A percentile compares a stretch with the other conserved stretches of the same genome.
These are phyloP conservation scores for Pseudonitzschia delicatissima DNA, from an alignment of 108 stramenopile species.

Conservation along the genomic window DNA sequence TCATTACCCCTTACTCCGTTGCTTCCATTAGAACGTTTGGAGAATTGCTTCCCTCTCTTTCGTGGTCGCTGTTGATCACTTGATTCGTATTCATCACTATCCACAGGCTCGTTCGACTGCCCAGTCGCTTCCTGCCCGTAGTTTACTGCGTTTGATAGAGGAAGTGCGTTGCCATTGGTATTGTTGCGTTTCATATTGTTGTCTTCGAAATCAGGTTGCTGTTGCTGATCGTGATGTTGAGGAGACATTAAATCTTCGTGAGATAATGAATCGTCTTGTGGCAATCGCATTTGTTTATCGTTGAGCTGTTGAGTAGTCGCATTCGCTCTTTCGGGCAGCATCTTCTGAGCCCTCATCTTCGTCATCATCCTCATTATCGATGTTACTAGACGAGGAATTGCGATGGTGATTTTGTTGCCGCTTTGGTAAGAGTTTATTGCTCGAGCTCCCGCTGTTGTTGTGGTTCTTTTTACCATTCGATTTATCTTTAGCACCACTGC, in stretches of 20 bases:
- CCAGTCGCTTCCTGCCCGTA: not conserved
- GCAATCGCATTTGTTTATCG: not conserved
- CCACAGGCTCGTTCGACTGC: not conserved
- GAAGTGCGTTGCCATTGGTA: not conserved
- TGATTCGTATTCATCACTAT: constrained; percentile 4
- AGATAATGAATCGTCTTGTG: not conserved
- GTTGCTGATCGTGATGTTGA: not conserved
- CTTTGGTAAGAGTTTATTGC: not conserved
- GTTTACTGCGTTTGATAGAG: not conserved
- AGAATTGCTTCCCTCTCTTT: constrained; percentile 1
- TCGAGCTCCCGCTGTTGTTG: not conserved
- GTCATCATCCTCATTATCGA: not conserved
- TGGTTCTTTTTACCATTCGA: not conserved
- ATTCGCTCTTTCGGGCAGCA: not conserved
- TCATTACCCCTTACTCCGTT: not conserved
- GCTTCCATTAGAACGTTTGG: constrained; percentile 5
- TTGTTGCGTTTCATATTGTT: not conserved
- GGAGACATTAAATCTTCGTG: not conserved
- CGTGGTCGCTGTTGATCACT: not conserved
- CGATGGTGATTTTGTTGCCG: constrained; percentile 9
- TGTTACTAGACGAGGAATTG: not conserved
- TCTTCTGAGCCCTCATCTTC: constrained; percentile 5
- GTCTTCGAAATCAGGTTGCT: no score
- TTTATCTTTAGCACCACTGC: not conserved
- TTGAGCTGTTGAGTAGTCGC: not conserved